These are phyloP conservation scores for Hirschioporus abietinus DNA, from an alignment of 768 basidiomycete species.

Conservation along the genomic window DNA sequence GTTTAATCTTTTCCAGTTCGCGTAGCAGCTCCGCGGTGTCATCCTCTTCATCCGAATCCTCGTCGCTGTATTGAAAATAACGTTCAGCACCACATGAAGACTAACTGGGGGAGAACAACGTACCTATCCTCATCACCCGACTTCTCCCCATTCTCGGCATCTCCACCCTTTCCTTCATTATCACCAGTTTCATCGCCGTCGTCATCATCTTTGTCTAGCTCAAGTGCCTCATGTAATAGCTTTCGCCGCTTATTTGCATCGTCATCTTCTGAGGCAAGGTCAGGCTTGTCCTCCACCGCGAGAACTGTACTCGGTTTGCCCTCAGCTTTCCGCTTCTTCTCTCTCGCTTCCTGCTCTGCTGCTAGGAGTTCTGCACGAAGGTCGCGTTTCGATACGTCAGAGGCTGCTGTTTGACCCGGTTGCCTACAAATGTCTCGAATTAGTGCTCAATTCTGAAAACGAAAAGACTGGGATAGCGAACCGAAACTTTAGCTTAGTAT, in stretches of 20 bases:
- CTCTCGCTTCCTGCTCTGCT: slow-evolving; percentile 83
- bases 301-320: slow-evolving; percentile 42
- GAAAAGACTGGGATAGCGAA: slow-evolving; percentile 26
- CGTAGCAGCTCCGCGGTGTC: slow-evolving; percentile 91
- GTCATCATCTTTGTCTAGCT: slow-evolving; percentile 87
- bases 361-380: slow-evolving; percentile 74
- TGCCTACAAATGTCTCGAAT: slow-evolving; percentile 43
- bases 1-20: slow-evolving; percentile 98
- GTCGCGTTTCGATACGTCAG: slow-evolving; percentile 75
- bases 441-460: neutral
- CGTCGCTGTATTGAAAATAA: slow-evolving; percentile 32
- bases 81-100: slow-evolving; percentile 2
- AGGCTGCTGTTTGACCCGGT: slow-evolving; percentile 79
- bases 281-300: slow-evolving; percentile 33
- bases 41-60: slow-evolving; percentile 66
- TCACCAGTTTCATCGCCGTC: slow-evolving; percentile 52
- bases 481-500: slow-evolving; percentile 99
- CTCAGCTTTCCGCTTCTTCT: slow-evolving; percentile 90
- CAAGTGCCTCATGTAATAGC: slow-evolving; percentile 78
- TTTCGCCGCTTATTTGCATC: slow-evolving; percentile 78
- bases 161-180: slow-evolving; percentile 25
- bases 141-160: slow-evolving; percentile 31
- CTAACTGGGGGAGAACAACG: slow-evolving; percentile 10
- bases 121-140: slow-evolving; percentile 46
- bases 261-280: slow-evolving; percentile 48